Evolutionary conservation across 2,329 filamentous ascomycete genomes (phyloP), one percentile per base, ranked within the genome.

Genomic region (Exophiala phaeomuriformis): DNA sequence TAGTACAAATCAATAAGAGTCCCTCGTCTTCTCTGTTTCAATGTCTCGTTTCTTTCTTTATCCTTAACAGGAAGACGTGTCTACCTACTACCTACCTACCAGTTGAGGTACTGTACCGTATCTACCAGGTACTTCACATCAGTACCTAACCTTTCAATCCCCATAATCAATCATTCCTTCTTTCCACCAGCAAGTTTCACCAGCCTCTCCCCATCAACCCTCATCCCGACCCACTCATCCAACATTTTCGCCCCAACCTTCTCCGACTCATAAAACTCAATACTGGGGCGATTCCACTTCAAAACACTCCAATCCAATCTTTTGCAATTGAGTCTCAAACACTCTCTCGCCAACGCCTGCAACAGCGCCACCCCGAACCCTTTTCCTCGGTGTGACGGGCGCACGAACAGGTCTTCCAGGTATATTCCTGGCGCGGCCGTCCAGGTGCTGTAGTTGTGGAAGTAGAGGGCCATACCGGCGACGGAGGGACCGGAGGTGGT

Each of bases 361-460:
- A 97, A 75, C 66, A 97, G 69, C 63, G 77, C 74, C 70, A 84
- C 86, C 37, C 90, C 91, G 66, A 91, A 95, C 0, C 90, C 90
- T 57, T 80, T 81, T 33, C 84, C 84, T 3, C 93, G 77, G 63
- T 86, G 83, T 42, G 74, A 73, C 1, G 82, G 78, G 62, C 82
- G 77, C 39, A 98, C 88, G 65, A 85, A 95, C n/a, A 97, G 75
- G 66, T 97, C 91, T 69, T 97, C 91, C 36, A 97, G 83, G 69
- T 94, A 95, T 65, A 98, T 86, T 2, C 91, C 91, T 0, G 90
- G 82, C 43, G 80, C 81, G n/a, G 86, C 81, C 5, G 86, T 81
- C 93, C 93, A 97, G 0, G 91, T 96, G 66, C 84, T 89, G 72
- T 95, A 97, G 72, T 91, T 97, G 77, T 91, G 90, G 70, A 95